These are phyloP conservation scores for Vitis rotundifolia DNA, from an alignment of 164 flowering plant genomes.

Conservation along the genomic window DNA sequence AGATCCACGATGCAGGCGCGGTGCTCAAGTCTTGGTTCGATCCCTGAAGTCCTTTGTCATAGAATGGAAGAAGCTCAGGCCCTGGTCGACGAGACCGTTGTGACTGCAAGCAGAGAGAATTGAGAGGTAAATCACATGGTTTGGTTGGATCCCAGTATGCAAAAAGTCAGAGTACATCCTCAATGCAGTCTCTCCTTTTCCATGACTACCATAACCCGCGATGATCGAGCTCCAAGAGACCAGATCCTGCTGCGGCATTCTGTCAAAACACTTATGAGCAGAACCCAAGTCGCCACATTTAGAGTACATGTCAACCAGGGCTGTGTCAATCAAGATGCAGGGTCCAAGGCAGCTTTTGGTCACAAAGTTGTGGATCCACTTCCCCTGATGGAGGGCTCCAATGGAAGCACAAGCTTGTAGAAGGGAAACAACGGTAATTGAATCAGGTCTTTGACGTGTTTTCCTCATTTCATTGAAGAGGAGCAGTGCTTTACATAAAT, in stretches of 20 bases:
- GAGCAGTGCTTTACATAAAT: constrained; percentile 42
- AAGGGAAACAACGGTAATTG: constrained; percentile 66
- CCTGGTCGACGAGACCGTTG: constrained; percentile 62
- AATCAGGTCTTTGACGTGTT: constrained; percentile 48
- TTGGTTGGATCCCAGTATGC: constrained; percentile 52
- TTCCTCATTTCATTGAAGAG: constrained; percentile 62
- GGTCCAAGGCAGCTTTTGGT: constrained; percentile 49
- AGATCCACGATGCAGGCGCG: constrained; percentile 81
- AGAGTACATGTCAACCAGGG: constrained; percentile 80
- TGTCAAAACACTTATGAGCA: constrained; percentile 62
- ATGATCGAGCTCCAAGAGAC: constrained; percentile 77
- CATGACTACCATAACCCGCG: constrained; percentile 76
- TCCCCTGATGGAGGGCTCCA: constrained; percentile 79
- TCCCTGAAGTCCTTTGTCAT: constrained; percentile 53
- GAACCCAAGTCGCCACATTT: constrained; percentile 69
- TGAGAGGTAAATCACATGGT: constrained; percentile 59
- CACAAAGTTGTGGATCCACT: constrained; percentile 60
- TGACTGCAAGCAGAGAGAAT: constrained; percentile 80
- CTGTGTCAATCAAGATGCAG: constrained; percentile 58
- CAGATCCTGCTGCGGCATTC: constrained; percentile 50
- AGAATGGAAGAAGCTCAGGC: constrained; percentile 54
- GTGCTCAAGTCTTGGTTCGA: constrained; percentile 68
- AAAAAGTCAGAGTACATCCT: constrained; percentile 47
- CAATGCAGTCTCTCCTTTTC: constrained; percentile 70
- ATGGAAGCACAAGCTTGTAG: constrained; percentile 79